Conservation (phyloP, 1,284 basidiomycete species). For the Ustilago nuda region DNA sequence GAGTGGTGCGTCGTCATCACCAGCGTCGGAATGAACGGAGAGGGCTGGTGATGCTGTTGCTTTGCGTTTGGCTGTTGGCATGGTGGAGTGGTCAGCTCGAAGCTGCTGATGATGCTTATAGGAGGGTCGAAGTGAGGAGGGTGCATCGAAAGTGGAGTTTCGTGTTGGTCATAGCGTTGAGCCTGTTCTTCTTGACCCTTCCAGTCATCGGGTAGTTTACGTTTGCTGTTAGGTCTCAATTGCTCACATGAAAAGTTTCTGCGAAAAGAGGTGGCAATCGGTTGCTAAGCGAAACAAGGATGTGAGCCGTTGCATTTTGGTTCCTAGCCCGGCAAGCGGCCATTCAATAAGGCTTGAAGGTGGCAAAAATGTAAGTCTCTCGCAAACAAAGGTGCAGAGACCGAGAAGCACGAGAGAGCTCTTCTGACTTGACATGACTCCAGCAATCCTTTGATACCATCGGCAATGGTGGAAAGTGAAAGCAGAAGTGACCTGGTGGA, state of each 20-base stretch:
- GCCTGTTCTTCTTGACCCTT: slow-evolving; percentile 2
- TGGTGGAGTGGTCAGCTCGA: background rate
- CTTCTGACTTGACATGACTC: background rate
- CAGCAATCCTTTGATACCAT: background rate
- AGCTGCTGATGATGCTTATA: background rate
- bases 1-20: slow-evolving; percentile 9
- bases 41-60: slow-evolving; percentile 17
- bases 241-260: background rate
- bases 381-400: background rate
- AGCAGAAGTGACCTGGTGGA: background rate
- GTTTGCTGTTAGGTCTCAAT: background rate
- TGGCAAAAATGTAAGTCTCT: background rate
- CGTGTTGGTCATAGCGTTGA: slow-evolving; percentile 2
- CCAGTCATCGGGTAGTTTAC: background rate
- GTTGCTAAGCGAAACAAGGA: background rate
- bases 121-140: background rate
- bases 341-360: background rate
- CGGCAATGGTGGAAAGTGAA: background rate
- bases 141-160: slow-evolving; percentile 1
- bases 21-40: slow-evolving; percentile 4
- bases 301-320: background rate
- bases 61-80: slow-evolving; percentile 25
- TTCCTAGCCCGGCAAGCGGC: background rate
- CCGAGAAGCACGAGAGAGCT: background rate
- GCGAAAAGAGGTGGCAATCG: background rate